These are phyloP conservation scores for Phycomyces nitens DNA, from an alignment of 192 early-diverging fungal genomes.

Conservation along the genomic window DNA sequence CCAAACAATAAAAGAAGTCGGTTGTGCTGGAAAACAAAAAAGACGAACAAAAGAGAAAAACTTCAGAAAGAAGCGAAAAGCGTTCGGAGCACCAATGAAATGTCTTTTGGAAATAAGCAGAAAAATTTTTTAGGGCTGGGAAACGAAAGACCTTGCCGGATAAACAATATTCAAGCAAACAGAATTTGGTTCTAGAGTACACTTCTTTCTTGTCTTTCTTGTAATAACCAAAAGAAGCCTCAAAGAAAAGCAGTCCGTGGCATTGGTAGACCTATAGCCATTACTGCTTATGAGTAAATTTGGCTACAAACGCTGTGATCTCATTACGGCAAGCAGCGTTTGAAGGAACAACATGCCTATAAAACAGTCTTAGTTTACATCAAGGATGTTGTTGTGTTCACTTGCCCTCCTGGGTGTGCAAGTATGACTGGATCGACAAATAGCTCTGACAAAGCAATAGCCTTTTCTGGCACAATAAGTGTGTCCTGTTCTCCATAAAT, in stretches of 20 bases:
- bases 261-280: too few species aligned
- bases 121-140: slow-evolving; percentile 1
- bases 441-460: slow-evolving; percentile 9
- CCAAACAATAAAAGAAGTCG: slow-evolving; percentile 1
- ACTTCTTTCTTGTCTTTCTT: background rate
- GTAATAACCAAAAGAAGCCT: too few species aligned
- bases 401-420: slow-evolving; percentile 38
- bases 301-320: slow-evolving; percentile 19
- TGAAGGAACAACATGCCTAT: slow-evolving; percentile 27
- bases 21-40: background rate
- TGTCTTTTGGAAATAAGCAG: background rate
- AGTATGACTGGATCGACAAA: slow-evolving; percentile 22
- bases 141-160: background rate
- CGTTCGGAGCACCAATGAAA: background rate
- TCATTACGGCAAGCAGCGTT: slow-evolving; percentile 25
- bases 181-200: background rate
- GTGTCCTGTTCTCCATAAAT: slow-evolving; percentile 36
- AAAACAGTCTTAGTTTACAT: background rate
- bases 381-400: background rate
- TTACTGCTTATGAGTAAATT: too few species aligned
- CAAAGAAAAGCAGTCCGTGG: too few species aligned
- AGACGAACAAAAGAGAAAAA: background rate
- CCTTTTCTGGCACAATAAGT: slow-evolving; percentile 27
- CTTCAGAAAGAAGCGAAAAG: background rate
- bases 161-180: background rate